Conservation (phyloP, 495 filamentous ascomycete genomes). For the Wilcoxina mikolae region DNA sequence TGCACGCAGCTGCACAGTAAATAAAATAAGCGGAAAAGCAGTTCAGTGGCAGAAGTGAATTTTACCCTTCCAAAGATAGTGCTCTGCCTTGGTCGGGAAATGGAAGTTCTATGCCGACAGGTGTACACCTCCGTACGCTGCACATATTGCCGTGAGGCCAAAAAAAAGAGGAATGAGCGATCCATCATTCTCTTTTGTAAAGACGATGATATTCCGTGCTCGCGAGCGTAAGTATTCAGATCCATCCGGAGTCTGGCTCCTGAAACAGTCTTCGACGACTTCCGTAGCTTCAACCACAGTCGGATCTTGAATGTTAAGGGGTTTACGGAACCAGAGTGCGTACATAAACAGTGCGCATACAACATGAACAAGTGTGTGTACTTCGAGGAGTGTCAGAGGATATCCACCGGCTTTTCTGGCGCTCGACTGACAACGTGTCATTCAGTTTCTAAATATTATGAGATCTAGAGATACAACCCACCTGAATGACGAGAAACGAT, state of each 20-base stretch:
- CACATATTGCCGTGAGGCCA: not conserved
- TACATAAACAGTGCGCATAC: conserved; percentile 12
- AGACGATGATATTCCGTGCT: not conserved
- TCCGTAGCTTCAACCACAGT: not conserved
- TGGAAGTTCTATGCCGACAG: conserved; percentile 4
- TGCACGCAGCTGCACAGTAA: not conserved
- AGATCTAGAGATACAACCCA: not conserved
- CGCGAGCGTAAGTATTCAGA: not conserved
- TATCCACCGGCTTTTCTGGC: conserved; percentile 1
- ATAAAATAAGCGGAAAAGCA: not conserved
- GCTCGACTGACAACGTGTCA: not conserved
- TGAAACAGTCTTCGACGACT: not conserved
- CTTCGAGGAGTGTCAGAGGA: conserved; percentile 9
- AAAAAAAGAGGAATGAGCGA: not conserved
- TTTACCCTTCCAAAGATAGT: conserved; percentile 4
- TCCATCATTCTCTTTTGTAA: not conserved
- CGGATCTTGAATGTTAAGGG: conserved; percentile 7
- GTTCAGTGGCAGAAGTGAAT: not conserved
- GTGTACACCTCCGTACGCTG: conserved; percentile 4
- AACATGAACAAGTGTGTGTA: conserved; percentile 12
- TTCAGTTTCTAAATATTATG: not conserved
- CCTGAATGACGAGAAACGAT: conserved; percentile 7
- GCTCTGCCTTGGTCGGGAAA: conserved; percentile 7
- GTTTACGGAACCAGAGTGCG: conserved; percentile 10
- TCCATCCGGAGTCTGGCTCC: not conserved